Conservation (phyloP, 257 asterid species). For the Fraxinus quadrangulata region DNA sequence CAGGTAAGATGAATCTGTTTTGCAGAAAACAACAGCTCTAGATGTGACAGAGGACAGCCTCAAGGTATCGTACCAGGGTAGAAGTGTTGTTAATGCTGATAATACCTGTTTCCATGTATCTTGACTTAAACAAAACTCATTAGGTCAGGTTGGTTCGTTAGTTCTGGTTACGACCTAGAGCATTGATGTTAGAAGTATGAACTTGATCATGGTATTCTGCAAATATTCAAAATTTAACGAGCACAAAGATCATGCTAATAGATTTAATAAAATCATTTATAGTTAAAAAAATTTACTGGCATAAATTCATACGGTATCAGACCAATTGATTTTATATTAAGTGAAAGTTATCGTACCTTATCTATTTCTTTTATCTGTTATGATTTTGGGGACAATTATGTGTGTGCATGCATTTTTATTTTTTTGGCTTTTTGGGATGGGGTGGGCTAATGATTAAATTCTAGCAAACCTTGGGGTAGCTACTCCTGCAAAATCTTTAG, state of each 20-base stretch:
- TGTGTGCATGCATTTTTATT: not conserved
- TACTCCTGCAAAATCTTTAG: not conserved
- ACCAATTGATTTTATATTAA: not conserved
- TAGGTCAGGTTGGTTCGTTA: slow-evolving; percentile 3
- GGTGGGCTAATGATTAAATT: not conserved
- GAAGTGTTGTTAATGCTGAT: slow-evolving; percentile 19
- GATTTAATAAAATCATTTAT: not conserved
- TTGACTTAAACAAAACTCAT: slow-evolving; percentile 17
- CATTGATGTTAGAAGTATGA: slow-evolving; percentile 3
- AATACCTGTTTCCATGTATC: slow-evolving; percentile 16
- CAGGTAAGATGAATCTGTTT: slow-evolving; percentile 36
- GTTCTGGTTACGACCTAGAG: slow-evolving; percentile 18
- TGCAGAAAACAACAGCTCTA: slow-evolving; percentile 87
- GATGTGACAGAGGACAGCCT: slow-evolving; percentile 84
- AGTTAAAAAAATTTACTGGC: not conserved
- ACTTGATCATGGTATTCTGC: slow-evolving; percentile 10
- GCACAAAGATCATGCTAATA: not conserved
- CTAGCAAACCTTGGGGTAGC: not conserved
- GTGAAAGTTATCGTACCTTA: not conserved
- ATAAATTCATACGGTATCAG: not conserved
- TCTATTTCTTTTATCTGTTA: not conserved
- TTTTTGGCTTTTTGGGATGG: not conserved
- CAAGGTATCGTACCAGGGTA: slow-evolving; percentile 60
- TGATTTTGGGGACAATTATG: not conserved
- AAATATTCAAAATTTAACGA: not conserved